Evolutionary conservation across 2,329 filamentous ascomycete species (phyloP), one percentile per base, ranked within the genome.

Genomic region (Rhynchosporium graminicola): DNA sequence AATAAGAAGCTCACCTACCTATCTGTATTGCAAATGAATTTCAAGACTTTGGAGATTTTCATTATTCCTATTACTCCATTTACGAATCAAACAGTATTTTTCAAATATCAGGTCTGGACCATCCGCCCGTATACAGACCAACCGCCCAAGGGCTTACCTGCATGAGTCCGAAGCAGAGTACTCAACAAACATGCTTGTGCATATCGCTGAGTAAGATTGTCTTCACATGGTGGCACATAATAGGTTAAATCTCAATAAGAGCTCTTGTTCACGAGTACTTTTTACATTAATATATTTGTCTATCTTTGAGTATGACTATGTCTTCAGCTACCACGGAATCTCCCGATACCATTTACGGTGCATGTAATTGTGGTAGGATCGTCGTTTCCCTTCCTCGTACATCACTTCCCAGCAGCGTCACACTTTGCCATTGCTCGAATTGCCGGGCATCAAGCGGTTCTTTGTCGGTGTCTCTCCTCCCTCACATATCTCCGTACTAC

Each of bases 331-430:
- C 43, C 6, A 38, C 33, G 28, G 47, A 48, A 12, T 50, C 43
- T n/a, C 28, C 61, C 4, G 51, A 57, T 28, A 66, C 48, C 4
- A 56, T 64, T 8, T 8, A 59, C 13, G 64, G 64, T 7, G 56
- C 51, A 42, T 66, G 64, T 13, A 66, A 66, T 29, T 66, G 64
- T 42, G 60, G 62, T 1, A 50, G 40, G 5, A 66, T 66, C n/a
- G 51, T 40, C 15, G 43, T 66, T 40, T 51, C 45, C 9, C 57
- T 66, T 15, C 56, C 51, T 33, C 26, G 48, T 4, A 31, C 45
- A 15, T 58, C 60, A 5, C 46, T 64, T 9, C 64, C 64, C 26
- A n/a, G 15, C 29, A 55, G 45, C 10, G 45, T 40, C 15, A 51
- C 52, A 13, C 46, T 66, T 6, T 65, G 62, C 36, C 64, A 66